phyloP scores from a whole-genome alignment of 257 asterid species.

The Solanum tarapatanum region DNA sequence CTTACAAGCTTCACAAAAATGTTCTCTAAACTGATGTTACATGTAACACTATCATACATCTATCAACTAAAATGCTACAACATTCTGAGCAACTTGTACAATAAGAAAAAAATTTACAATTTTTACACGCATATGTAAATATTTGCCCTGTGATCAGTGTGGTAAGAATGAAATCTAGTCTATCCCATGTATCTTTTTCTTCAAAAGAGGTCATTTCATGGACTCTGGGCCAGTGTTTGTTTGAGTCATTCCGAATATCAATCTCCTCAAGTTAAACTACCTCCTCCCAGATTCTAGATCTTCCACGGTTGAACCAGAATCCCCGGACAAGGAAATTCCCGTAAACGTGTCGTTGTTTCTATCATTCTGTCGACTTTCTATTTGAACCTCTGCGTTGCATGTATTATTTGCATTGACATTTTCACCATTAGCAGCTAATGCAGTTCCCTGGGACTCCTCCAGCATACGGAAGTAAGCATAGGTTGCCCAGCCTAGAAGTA shows the following conservation, averaged over 20 bases:
- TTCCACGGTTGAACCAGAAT: slow-evolving; percentile 15
- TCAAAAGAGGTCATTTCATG: neutral
- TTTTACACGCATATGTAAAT: neutral
- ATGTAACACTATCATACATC: neutral
- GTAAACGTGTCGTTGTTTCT: slow-evolving; percentile 9
- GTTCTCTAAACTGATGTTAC: neutral
- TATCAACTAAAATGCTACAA: neutral
- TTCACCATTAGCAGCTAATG: neutral
- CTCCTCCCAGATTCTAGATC: slow-evolving; percentile 57
- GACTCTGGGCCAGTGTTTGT: neutral
- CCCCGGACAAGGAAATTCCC: slow-evolving; percentile 5
- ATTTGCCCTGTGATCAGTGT: neutral
- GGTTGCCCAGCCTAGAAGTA: slow-evolving; percentile 54
- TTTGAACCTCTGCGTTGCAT: slow-evolving; percentile 9
- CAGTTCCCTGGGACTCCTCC: slow-evolving; percentile 29
- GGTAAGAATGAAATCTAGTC: neutral
- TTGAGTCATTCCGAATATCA: neutral
- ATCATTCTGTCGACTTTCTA: slow-evolving; percentile 23
- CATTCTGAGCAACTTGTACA: neutral
- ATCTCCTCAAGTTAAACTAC: neutral
- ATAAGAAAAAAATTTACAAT: neutral
- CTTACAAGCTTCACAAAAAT: neutral
- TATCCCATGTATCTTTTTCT: neutral
- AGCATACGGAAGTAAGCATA: slow-evolving; percentile 35
- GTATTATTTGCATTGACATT: neutral